Evolutionary conservation across 139 green algal species (phyloP).

Genomic region (Chlamydomonas sphaeroides): DNA sequence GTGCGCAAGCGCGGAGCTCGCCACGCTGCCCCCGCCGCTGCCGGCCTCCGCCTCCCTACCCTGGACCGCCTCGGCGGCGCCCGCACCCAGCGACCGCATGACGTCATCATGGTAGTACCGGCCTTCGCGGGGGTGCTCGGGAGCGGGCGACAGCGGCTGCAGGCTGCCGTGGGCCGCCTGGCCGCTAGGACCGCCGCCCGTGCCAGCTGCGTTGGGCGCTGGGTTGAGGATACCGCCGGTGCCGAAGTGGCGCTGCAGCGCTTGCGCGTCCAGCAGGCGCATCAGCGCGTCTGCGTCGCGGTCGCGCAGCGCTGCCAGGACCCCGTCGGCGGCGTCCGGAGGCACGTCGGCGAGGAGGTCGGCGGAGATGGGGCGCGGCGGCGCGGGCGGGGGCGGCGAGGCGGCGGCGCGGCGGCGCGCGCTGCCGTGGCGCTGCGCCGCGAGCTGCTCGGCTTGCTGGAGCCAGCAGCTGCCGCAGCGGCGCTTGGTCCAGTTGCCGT

Average conservation of each 20-base stretch:
- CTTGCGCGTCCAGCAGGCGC: slow-evolving; percentile 3
- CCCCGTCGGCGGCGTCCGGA: background rate
- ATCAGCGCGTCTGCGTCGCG: background rate
- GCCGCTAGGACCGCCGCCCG: background rate
- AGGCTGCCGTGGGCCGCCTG: too few relatives aligned
- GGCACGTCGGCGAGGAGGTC: background rate
- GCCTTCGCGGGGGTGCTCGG: background rate
- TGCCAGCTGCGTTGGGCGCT: background rate
- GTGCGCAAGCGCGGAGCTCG: background rate
- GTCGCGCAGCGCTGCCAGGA: background rate
- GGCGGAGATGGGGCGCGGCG: too few relatives aligned
- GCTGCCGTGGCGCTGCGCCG: background rate
- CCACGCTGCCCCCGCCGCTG: background rate
- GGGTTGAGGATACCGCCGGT: background rate
- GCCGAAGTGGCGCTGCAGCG: background rate
- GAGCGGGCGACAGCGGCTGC: background rate
- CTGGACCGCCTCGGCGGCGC: too few relatives aligned
- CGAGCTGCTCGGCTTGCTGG: background rate
- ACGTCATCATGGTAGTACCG: slow-evolving; percentile 17
- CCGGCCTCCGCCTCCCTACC: too few relatives aligned
- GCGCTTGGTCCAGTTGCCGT: slow-evolving; percentile 20
- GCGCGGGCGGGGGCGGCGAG: too few relatives aligned
- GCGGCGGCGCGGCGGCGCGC: background rate
- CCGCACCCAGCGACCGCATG: background rate
- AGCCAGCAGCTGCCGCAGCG: slow-evolving; percentile 19